phyloP scores from a whole-genome alignment of 2,329 filamentous ascomycete species.

The Aspergillus brunneoviolaceus region DNA sequence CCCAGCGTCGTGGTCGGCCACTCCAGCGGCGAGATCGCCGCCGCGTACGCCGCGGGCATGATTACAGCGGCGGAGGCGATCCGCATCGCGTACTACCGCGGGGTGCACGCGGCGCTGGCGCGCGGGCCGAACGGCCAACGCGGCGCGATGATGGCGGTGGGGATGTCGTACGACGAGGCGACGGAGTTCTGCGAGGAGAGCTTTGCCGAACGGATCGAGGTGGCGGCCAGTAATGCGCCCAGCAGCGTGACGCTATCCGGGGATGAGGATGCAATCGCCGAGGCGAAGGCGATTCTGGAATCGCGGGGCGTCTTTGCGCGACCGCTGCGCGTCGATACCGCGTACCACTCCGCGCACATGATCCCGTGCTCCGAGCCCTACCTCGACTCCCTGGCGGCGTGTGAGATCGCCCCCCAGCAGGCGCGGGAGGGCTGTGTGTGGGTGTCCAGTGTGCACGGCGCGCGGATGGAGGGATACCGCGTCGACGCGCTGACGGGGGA shows the following conservation, averaged over 20 bases:
- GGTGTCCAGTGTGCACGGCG: conserved; percentile 23
- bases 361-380: conserved; percentile 27
- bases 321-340: conserved; percentile 39
- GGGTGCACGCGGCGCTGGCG: conserved; percentile 28
- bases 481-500: conserved; percentile 1
- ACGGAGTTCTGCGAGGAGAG: conserved; percentile 16
- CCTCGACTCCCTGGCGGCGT: neutral
- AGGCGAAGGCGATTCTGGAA: conserved; percentile 26
- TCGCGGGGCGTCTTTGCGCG: conserved; percentile 35
- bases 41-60: conserved; percentile 49
- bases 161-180: conserved; percentile 35
- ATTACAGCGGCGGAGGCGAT: conserved; percentile 44
- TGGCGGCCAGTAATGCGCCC: conserved; percentile 41
- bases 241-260: conserved; percentile 45
- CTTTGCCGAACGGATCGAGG: conserved; percentile 23
- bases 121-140: conserved; percentile 7
- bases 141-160: conserved; percentile 51
- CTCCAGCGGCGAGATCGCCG: conserved; percentile 51
- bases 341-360: conserved; percentile 48
- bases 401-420: neutral
- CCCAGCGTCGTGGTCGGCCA: conserved; percentile 45
- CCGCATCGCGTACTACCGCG: conserved; percentile 45
- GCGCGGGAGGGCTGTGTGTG: conserved; percentile 11
- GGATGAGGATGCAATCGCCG: conserved; percentile 33
- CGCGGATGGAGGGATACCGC: conserved; percentile 21